Evolutionary conservation across 1,284 basidiomycete genomes (phyloP), one percentile per base, ranked within the genome.

Genomic region (Malassezia furfur): DNA sequence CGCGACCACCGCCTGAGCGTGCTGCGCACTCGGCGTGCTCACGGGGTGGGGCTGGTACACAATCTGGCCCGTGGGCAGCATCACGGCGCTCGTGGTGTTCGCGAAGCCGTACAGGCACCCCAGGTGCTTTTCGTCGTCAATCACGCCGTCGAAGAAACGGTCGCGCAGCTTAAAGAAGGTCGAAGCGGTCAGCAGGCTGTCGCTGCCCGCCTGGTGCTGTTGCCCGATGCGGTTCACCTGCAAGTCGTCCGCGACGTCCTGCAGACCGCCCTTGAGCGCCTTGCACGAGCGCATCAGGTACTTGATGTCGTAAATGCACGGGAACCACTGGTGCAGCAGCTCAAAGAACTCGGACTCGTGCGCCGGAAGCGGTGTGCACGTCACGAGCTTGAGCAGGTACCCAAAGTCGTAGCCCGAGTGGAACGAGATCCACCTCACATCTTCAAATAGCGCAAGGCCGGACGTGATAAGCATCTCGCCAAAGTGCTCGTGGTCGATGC

Each of bases 391-490:
- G 76, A 99, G 84, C 66, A 98, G 86, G 76, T 98, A 99, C 19
- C 94, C 93, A 78, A 99, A 98, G 77, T 99, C 93, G 77, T 98
- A 98, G 31, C 93, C 94, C 89, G 88, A 91, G 76, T 96, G 94
- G 76, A 96, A 99, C 19, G 90, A 91, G 72, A 98, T 86, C 94
- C 94, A 99, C 77, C 83, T 91, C 47, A 88, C 87, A 54, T 94
- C 88, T 49, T 86, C 84, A 46, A 86, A 81, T 60, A 98, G 77
- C 12, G 96, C 94, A 61, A 99, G 78, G 0, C 93, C 93, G 8
- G 88, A 91, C 12, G 93, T 96, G 66, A 96, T 94, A 78, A 98
- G 83, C 36, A 96, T 80, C 78, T 96, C 94, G 47, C 93, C 94
- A 78, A 99, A 98, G 74, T 91, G 86, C 67, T 91, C 89, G 6